Percentiles rank a stretch among this genome's conserved stretches.
phyloP scores from a whole-genome alignment of 306 rosid species.

The Prunus dulcis region DNA sequence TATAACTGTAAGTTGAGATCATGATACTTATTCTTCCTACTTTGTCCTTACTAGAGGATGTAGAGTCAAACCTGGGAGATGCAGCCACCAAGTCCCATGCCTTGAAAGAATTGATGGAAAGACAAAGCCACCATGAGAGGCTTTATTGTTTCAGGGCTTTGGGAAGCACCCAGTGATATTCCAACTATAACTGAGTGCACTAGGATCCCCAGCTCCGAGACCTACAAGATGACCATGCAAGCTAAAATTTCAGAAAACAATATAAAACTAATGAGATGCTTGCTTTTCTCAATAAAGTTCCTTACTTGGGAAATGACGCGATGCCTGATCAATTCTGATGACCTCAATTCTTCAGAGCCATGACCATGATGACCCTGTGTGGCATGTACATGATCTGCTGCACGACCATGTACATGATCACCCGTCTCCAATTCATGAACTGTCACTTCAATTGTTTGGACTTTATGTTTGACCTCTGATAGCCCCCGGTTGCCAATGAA shows the following conservation, averaged over 20 bases:
- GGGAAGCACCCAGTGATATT: constrained; percentile 55
- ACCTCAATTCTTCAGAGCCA: constrained; percentile 38
- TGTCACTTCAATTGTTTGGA: constrained; percentile 42
- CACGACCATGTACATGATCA: constrained; percentile 46
- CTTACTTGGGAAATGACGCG: constrained; percentile 64
- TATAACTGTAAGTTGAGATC: too few relatives aligned
- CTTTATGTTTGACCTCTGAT: constrained; percentile 46
- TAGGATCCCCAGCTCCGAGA: constrained; percentile 76
- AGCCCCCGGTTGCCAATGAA: constrained; percentile 54
- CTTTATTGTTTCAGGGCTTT: constrained; percentile 48
- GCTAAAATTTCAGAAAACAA: background rate
- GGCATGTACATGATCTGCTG: constrained; percentile 52
- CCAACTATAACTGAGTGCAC: constrained; percentile 83
- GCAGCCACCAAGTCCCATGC: constrained; percentile 92
- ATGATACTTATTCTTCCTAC: too few relatives aligned
- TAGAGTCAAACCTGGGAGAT: constrained; percentile 54
- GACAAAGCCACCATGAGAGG: constrained; percentile 68
- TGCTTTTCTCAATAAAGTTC: background rate
- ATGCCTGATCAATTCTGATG: constrained; percentile 46
- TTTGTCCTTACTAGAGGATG: too few relatives aligned
- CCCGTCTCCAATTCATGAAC: constrained; percentile 37
- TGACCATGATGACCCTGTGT: constrained; percentile 61
- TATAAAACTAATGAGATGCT: background rate
- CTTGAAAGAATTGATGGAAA: constrained; percentile 88
- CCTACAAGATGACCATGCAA: constrained; percentile 28